Percentiles rank a stretch among this genome's conserved stretches.
Evolutionary conservation across 768 basidiomycete species (phyloP).

Genomic region (Nidularia sp.): DNA sequence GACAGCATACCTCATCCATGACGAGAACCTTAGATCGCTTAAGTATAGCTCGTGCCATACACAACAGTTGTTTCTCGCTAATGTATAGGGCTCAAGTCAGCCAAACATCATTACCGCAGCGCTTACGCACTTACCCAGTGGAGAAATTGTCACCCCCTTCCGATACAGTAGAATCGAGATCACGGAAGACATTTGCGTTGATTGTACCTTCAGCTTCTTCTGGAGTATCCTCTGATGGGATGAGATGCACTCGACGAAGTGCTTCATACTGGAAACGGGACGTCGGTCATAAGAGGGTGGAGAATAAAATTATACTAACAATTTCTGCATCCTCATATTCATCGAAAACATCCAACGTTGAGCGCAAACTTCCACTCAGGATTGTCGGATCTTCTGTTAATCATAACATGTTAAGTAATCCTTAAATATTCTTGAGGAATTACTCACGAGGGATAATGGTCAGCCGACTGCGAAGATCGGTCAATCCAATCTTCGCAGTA

Average conservation of each 20-base stretch:
- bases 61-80: slow-evolving; percentile 40
- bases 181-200: slow-evolving; percentile 69
- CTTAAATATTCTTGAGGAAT: slow-evolving; percentile 28
- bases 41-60: too few species aligned
- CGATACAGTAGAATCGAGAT: slow-evolving; percentile 65
- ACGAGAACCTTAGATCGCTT: slow-evolving; percentile 72
- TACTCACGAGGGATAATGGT: slow-evolving; percentile 66
- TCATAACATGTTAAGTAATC: slow-evolving; percentile 67
- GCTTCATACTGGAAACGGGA: slow-evolving; percentile 53
- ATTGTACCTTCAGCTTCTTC: slow-evolving; percentile 38
- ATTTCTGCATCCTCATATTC: slow-evolving; percentile 80
- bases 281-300: neutral
- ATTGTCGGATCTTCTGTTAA: too few species aligned
- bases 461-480: slow-evolving; percentile 67
- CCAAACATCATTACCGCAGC: neutral
- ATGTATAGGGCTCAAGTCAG: neutral
- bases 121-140: slow-evolving; percentile 43
- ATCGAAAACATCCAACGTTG: slow-evolving; percentile 78
- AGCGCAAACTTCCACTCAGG: slow-evolving; percentile 9
- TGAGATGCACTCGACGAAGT: slow-evolving; percentile 71
- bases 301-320: slow-evolving; percentile 28
- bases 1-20: slow-evolving; percentile 70
- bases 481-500: slow-evolving; percentile 69
- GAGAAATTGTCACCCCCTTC: slow-evolving; percentile 89
- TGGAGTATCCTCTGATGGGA: slow-evolving; percentile 44